phyloP scores from a whole-genome alignment of 805 yeast species.

The Torulaspora gathmanii region DNA sequence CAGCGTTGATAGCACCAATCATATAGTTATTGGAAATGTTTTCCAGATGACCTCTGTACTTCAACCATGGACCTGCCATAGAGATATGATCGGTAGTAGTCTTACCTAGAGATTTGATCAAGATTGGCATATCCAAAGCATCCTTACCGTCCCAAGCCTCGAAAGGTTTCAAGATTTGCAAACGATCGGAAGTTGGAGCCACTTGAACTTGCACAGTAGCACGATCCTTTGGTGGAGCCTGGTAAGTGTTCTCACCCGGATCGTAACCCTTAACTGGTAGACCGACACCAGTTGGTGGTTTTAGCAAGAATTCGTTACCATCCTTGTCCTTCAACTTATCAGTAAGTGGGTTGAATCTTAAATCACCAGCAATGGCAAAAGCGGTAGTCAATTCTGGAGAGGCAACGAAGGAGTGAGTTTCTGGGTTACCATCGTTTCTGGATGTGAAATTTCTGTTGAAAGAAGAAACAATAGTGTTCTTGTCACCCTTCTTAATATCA shows the following conservation, averaged over 20 bases:
- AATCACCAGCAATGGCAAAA: slow-evolving; percentile 91
- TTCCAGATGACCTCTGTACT: slow-evolving; percentile 99
- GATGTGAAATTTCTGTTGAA: slow-evolving; percentile 98
- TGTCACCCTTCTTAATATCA: slow-evolving; percentile 87
- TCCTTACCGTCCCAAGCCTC: slow-evolving; percentile 96
- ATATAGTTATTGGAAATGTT: slow-evolving; percentile 98
- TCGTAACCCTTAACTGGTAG: slow-evolving; percentile 88
- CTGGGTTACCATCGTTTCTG: slow-evolving; percentile 97
- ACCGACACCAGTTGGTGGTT: slow-evolving; percentile 86
- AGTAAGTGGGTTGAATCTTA: slow-evolving; percentile 92
- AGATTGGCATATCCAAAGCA: slow-evolving; percentile 80
- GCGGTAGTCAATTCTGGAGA: slow-evolving; percentile 97
- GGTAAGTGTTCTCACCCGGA: slow-evolving; percentile 90
- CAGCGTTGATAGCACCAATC: slow-evolving; percentile 99
- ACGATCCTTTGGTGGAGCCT: slow-evolving; percentile 93
- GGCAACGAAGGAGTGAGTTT: slow-evolving; percentile 93
- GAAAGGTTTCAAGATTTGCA: slow-evolving; percentile 91
- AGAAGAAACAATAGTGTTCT: slow-evolving; percentile 94
- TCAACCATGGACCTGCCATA: slow-evolving; percentile 99
- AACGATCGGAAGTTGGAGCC: slow-evolving; percentile 90
- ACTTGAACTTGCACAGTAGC: slow-evolving; percentile 66
- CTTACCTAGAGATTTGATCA: slow-evolving; percentile 94
- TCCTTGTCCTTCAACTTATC: slow-evolving; percentile 82
- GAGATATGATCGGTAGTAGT: slow-evolving; percentile 99
- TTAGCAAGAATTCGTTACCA: slow-evolving; percentile 85